These are phyloP conservation scores for Metroxylon sagu DNA, from an alignment of 176 grass and related monocot species.

Conservation along the genomic window DNA sequence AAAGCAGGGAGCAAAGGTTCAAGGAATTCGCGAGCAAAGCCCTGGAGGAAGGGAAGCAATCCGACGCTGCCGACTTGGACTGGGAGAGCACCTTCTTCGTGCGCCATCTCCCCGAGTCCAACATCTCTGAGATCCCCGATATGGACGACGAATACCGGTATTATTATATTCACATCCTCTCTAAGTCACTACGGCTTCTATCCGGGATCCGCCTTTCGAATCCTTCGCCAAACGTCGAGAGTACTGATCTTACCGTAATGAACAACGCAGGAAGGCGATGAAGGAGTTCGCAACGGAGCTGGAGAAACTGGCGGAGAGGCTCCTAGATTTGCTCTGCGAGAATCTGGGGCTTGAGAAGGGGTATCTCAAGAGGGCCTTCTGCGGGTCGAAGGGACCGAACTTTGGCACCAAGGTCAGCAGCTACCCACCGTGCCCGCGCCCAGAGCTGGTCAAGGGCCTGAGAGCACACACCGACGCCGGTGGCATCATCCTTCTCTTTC, in stretches of 20 bases:
- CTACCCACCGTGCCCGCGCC: constrained; percentile 79
- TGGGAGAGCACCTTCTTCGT: constrained; percentile 98
- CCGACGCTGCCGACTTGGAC: constrained; percentile 38
- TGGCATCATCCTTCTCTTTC: constrained; percentile 85
- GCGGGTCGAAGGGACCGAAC: constrained; percentile 46
- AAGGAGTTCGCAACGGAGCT: constrained; percentile 59
- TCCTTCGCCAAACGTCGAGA: no score
- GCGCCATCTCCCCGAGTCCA: constrained; percentile 68
- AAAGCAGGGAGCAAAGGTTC: constrained; percentile 54
- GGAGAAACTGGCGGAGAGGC: constrained; percentile 56
- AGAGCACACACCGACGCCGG: constrained; percentile 81
- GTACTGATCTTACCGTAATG: no score
- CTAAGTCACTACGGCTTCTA: no score
- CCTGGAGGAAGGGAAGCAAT: constrained; percentile 18
- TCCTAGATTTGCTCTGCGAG: constrained; percentile 80
- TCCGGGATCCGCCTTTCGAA: no score
- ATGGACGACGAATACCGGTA: constrained; percentile 55
- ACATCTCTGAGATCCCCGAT: constrained; percentile 51
- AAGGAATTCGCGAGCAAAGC: constrained; percentile 61
- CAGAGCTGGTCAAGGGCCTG: constrained; percentile 70
- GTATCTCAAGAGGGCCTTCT: constrained; percentile 54
- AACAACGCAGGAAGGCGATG: constrained; percentile 41
- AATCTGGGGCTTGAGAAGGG: constrained; percentile 81
- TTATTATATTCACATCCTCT: no score
- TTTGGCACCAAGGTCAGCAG: constrained; percentile 84